These are phyloP conservation scores for Hypoxylon sp. DNA, from an alignment of 2,329 filamentous ascomycete genomes.

Conservation along the genomic window DNA sequence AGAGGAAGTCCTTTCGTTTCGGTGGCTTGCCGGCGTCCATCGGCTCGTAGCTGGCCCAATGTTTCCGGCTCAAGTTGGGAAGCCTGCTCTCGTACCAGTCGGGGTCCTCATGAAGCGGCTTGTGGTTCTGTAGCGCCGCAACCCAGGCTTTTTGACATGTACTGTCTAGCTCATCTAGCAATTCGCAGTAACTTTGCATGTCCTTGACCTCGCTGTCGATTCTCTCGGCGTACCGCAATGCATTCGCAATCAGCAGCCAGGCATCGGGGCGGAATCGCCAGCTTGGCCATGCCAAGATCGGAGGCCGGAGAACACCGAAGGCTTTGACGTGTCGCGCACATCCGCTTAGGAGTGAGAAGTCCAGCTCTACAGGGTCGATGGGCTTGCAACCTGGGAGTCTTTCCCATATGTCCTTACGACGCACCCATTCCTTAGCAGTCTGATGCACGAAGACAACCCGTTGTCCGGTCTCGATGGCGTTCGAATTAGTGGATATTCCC, in stretches of 20 bases:
- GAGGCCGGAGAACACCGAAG: constrained; percentile 48
- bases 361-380: constrained; percentile 47
- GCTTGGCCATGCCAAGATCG: constrained; percentile 52
- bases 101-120: constrained; percentile 53
- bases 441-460: constrained; percentile 54
- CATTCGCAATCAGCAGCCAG: constrained; percentile 54
- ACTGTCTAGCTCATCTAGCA: constrained; percentile 52
- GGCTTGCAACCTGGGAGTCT: constrained; percentile 45
- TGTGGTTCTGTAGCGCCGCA: constrained; percentile 49
- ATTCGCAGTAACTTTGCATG: constrained; percentile 46
- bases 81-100: constrained; percentile 53
- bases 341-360: constrained; percentile 51
- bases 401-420: constrained; percentile 52
- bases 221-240: constrained; percentile 51
- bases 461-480: constrained; percentile 44
- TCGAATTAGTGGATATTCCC: constrained; percentile 38
- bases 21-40: constrained; percentile 55
- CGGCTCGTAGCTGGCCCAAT: constrained; percentile 54
- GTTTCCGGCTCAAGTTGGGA: constrained; percentile 48
- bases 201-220: constrained; percentile 48
- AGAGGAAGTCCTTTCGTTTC: constrained; percentile 53
- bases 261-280: constrained; percentile 53
- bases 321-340: constrained; percentile 52
- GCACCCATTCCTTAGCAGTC: constrained; percentile 54
- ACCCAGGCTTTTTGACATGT: constrained; percentile 52